Evolutionary conservation across 202 grass and related monocot species (phyloP).

Genomic region (Panicum hallii): DNA sequence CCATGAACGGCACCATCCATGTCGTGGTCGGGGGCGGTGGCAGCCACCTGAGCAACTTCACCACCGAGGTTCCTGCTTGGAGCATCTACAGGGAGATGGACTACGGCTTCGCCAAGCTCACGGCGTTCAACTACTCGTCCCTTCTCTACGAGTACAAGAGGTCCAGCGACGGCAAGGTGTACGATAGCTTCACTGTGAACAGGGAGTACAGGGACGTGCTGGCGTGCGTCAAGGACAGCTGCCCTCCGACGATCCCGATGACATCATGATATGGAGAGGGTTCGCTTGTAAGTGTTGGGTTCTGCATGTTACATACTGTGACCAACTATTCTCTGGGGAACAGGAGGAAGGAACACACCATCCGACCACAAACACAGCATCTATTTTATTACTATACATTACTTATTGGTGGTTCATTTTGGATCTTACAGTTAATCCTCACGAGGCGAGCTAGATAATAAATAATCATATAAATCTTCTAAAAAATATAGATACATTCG

Average conservation of each 20-base stretch:
- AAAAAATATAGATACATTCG: too few species aligned
- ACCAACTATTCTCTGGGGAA: not conserved
- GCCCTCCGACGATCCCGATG: slow-evolving; percentile 49
- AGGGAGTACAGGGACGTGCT: slow-evolving; percentile 71
- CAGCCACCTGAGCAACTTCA: slow-evolving; percentile 65
- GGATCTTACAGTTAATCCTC: too few species aligned
- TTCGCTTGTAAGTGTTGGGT: not conserved
- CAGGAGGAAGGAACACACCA: too few species aligned
- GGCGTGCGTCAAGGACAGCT: slow-evolving; percentile 71
- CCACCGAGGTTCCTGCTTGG: slow-evolving; percentile 58
- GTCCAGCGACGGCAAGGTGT: slow-evolving; percentile 63
- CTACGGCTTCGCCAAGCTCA: slow-evolving; percentile 82
- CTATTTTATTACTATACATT: too few species aligned
- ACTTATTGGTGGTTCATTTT: too few species aligned
- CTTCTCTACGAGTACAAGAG: slow-evolving; percentile 78
- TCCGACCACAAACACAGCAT: too few species aligned
- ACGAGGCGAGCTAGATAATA: too few species aligned
- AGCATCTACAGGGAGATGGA: slow-evolving; percentile 76
- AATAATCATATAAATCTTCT: too few species aligned
- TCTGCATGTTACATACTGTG: not conserved
- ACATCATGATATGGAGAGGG: slow-evolving; percentile 16
- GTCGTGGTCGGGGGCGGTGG: slow-evolving; percentile 76
- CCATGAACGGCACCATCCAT: slow-evolving; percentile 76
- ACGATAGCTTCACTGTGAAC: slow-evolving; percentile 82
- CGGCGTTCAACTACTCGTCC: slow-evolving; percentile 72